Conservation (phyloP, 192 early-diverging fungal genomes). For the Geosiphon pyriformis region DNA sequence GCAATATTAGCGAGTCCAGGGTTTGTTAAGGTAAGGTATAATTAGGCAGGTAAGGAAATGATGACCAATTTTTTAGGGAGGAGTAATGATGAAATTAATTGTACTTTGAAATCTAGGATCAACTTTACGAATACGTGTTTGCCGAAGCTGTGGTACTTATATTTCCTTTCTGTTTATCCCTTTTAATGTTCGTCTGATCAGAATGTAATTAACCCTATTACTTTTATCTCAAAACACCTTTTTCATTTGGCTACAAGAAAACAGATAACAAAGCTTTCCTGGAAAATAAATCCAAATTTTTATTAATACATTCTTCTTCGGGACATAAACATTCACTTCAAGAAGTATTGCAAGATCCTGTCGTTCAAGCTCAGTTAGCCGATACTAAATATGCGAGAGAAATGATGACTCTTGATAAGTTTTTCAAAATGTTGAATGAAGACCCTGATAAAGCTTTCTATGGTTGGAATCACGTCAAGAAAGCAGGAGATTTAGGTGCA, state of each 20-base stretch:
- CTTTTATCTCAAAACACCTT: slow-evolving; percentile 1
- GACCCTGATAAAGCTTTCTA: slow-evolving; percentile 93
- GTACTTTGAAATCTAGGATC: slow-evolving; percentile 52
- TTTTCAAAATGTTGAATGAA: slow-evolving; percentile 85
- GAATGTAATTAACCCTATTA: too few relatives aligned
- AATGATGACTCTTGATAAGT: slow-evolving; percentile 72
- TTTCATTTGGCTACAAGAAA: slow-evolving; percentile 37
- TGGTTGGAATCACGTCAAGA: slow-evolving; percentile 77
- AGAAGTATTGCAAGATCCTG: slow-evolving; percentile 86
- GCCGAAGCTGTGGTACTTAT: slow-evolving; percentile 65
- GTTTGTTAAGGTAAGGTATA: slow-evolving; percentile 71
- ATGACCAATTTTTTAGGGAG: background rate
- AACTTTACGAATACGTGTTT: slow-evolving; percentile 82
- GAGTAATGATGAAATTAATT: background rate
- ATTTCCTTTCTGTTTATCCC: background rate
- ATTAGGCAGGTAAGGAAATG: slow-evolving; percentile 1
- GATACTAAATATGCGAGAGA: slow-evolving; percentile 93
- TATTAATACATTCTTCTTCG: slow-evolving; percentile 87
- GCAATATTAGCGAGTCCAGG: slow-evolving; percentile 95
- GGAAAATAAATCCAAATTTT: slow-evolving; percentile 82
- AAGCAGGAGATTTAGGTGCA: slow-evolving; percentile 80
- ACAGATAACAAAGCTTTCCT: slow-evolving; percentile 76
- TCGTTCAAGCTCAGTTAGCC: slow-evolving; percentile 68
- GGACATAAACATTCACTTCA: slow-evolving; percentile 95
- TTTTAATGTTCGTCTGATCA: background rate